Percentiles rank a stretch among this genome's conserved stretches.
Evolutionary conservation across 2,329 filamentous ascomycete species (phyloP).

Genomic region (Periglandula ipomoeae): DNA sequence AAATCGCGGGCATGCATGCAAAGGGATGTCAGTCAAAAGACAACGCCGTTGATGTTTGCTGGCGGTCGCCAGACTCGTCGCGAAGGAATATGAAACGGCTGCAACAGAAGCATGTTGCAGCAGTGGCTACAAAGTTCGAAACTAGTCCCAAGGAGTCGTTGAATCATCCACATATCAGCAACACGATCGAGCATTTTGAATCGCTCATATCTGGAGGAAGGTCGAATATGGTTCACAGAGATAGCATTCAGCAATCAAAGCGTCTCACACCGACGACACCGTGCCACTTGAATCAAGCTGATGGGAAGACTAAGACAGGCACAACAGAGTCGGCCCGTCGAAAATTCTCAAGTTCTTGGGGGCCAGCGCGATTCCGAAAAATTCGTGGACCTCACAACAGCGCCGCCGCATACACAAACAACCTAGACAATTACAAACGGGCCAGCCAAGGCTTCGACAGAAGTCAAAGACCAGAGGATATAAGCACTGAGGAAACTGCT

Average conservation of each 20-base stretch:
- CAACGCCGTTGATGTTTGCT: neutral
- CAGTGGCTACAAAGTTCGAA: neutral
- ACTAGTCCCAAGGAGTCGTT: neutral
- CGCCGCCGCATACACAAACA: neutral
- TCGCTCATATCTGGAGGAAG: conserved; percentile 4
- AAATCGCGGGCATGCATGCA: neutral
- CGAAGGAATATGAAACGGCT: neutral
- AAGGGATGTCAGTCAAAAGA: neutral
- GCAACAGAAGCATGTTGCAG: neutral
- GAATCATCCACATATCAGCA: conserved; percentile 3
- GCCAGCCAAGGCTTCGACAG: neutral
- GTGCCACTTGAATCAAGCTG: neutral
- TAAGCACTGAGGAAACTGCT: neutral
- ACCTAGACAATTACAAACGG: neutral
- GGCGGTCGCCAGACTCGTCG: neutral
- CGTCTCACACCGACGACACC: conserved; percentile 1
- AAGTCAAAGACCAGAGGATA: neutral
- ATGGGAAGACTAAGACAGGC: neutral
- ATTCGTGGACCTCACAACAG: neutral
- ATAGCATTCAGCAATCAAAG: conserved; percentile 1
- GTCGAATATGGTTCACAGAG: neutral
- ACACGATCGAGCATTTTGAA: conserved; percentile 9
- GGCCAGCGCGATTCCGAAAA: conserved; percentile 4
- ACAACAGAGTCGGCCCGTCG: neutral
- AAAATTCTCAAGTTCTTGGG: conserved; percentile 7